Percentiles rank a stretch among this genome's conserved stretches.
phyloP scores from a whole-genome alignment of 768 basidiomycete species.

The Suillus decipiens region DNA sequence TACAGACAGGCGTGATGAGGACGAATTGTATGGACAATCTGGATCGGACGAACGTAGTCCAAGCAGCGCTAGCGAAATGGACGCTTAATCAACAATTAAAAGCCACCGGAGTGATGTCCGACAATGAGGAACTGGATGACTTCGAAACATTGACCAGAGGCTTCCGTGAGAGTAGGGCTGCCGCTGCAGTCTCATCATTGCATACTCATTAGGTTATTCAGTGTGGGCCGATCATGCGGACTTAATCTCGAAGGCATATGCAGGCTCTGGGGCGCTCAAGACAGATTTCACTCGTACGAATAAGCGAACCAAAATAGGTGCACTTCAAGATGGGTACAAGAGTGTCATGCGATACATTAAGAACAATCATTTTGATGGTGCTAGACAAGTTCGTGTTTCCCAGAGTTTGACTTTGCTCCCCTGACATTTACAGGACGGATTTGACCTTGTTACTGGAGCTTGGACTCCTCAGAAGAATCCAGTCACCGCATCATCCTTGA shows the following conservation, averaged over 20 bases:
- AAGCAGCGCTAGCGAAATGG: slow-evolving; percentile 88
- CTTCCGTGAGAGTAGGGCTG: slow-evolving; percentile 81
- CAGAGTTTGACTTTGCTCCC: not conserved
- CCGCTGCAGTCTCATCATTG: not conserved
- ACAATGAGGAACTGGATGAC: slow-evolving; percentile 76
- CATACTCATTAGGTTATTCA: slow-evolving; percentile 34
- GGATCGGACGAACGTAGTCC: slow-evolving; percentile 96
- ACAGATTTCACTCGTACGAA: slow-evolving; percentile 96
- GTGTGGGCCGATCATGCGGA: slow-evolving; percentile 99
- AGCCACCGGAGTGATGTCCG: slow-evolving; percentile 67
- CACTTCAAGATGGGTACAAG: slow-evolving; percentile 85
- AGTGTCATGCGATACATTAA: slow-evolving; percentile 83
- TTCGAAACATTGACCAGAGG: slow-evolving; percentile 77
- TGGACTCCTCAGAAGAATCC: slow-evolving; percentile 86
- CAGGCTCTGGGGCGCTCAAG: slow-evolving; percentile 93
- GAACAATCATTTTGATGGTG: slow-evolving; percentile 97
- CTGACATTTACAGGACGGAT: slow-evolving; percentile 72
- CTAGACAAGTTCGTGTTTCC: slow-evolving; percentile 64
- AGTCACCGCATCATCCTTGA: slow-evolving; percentile 65
- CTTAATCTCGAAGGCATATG: slow-evolving; percentile 85
- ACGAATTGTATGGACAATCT: slow-evolving; percentile 99
- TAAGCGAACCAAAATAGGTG: slow-evolving; percentile 79
- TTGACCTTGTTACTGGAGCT: slow-evolving; percentile 88
- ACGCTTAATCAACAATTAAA: slow-evolving; percentile 78
- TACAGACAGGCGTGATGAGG: slow-evolving; percentile 79